Conservation (phyloP, 306 rosid genomes). For the apple (Malus domestica) region ASM211411v1 NC_041795.1:27896501-27897000, state of each 20-base stretch:
- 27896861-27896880: conserved; percentile 79
- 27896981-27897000: not conserved
- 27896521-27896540: conserved; percentile 58
- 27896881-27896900: conserved; percentile 47
- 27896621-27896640: conserved; percentile 2
- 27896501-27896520: conserved; percentile 76
- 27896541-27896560: not conserved
- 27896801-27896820: conserved; percentile 74
- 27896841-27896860: conserved; percentile 88
- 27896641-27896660: not conserved
- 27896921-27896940: not conserved
- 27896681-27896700: not conserved
- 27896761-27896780: conserved; percentile 73
- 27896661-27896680: not conserved
- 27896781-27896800: conserved; percentile 69
- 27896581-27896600: conserved; percentile 3
- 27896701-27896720: not conserved
- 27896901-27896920: not conserved
- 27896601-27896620: conserved; percentile 11
- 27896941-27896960: not conserved
- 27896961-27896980: not conserved
- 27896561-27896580: conserved; percentile 7
- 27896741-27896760: conserved; percentile 36
- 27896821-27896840: conserved; percentile 76
- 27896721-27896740: not conserved